A percentile compares a stretch with the other conserved stretches of the same genome.
Evolutionary conservation across 2,329 filamentous ascomycete species (phyloP).

Genomic region (Botrytis sinoallii): DNA sequence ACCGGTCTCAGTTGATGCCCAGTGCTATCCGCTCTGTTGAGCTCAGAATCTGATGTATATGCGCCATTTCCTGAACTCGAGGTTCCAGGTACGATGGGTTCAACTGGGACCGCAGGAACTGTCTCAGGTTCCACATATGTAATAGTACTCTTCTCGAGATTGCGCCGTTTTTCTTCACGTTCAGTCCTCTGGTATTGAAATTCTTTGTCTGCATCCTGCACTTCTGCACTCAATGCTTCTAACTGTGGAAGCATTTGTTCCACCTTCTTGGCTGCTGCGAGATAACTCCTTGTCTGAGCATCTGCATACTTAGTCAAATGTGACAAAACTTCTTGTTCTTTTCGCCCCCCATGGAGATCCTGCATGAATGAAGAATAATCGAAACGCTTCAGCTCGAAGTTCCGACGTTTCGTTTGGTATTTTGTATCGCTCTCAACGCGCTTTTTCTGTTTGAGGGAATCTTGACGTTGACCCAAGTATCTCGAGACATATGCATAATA

Average conservation of each 20-base stretch:
- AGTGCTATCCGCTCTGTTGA: constrained; percentile 71
- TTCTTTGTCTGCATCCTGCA: constrained; percentile 92
- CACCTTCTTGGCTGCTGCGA: constrained; percentile 80
- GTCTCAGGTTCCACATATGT: constrained; percentile 68
- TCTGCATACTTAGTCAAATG: constrained; percentile 93
- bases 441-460: constrained; percentile 97
- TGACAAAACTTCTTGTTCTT: constrained; percentile 94
- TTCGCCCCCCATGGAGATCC: constrained; percentile 96
- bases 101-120: constrained; percentile 46
- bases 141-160: constrained; percentile 83
- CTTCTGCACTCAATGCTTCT: constrained; percentile 82
- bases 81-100: constrained; percentile 38
- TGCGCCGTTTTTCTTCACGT: constrained; percentile 86
- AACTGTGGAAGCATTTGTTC: constrained; percentile 84
- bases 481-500: constrained; percentile 94
- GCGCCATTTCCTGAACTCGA: constrained; percentile 35
- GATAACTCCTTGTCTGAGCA: constrained; percentile 78
- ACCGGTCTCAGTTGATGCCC: constrained; percentile 50
- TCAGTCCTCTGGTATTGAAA: constrained; percentile 95
- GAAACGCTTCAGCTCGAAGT: constrained; percentile 95
- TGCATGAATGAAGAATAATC: constrained; percentile 99
- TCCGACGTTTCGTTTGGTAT: constrained; percentile 88
- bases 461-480: constrained; percentile 93
- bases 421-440: constrained; percentile 92
- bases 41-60: constrained; percentile 62